Evolutionary conservation across 176 grass and related monocot species (phyloP).

Genomic region (Phragmites australis): DNA sequence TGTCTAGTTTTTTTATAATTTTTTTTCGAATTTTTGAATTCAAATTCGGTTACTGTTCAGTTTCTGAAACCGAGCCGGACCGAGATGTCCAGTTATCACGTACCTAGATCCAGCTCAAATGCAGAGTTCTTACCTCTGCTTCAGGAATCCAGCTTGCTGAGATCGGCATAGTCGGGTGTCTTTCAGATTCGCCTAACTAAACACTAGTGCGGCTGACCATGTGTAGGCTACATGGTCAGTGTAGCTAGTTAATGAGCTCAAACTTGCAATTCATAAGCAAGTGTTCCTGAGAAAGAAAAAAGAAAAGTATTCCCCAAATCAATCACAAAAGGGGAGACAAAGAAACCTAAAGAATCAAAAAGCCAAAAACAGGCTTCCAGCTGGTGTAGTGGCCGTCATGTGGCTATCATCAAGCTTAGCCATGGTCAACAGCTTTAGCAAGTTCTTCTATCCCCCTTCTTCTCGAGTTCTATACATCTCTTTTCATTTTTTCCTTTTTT

Average conservation of each 20-base stretch:
- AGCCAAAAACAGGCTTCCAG: conserved; percentile 13
- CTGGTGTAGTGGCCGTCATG: conserved; percentile 59
- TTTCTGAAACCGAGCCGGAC: no score
- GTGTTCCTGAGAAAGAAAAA: neutral
- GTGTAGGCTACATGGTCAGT: no score
- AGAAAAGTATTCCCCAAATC: neutral
- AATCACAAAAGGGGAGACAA: conserved; percentile 38
- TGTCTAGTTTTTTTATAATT: no score
- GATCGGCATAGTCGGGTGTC: neutral
- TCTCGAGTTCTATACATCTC: conserved; percentile 2
- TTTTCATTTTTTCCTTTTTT: conserved; percentile 38
- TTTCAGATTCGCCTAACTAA: neutral
- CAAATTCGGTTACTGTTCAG: no score
- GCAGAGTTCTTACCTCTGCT: neutral
- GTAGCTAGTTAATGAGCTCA: neutral
- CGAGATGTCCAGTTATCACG: no score
- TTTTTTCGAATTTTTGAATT: no score
- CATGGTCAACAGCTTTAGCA: conserved; percentile 47
- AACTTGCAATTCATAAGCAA: no score
- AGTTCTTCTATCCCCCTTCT: neutral
- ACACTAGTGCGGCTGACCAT: neutral
- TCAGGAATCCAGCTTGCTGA: neutral
- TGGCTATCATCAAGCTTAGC: conserved; percentile 43
- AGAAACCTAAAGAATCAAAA: conserved; percentile 35
- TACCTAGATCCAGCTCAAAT: no score